Evolutionary conservation across 257 asterid species (phyloP), one percentile per base, ranked within the genome.

Genomic region (Forsythia suspensa): DNA sequence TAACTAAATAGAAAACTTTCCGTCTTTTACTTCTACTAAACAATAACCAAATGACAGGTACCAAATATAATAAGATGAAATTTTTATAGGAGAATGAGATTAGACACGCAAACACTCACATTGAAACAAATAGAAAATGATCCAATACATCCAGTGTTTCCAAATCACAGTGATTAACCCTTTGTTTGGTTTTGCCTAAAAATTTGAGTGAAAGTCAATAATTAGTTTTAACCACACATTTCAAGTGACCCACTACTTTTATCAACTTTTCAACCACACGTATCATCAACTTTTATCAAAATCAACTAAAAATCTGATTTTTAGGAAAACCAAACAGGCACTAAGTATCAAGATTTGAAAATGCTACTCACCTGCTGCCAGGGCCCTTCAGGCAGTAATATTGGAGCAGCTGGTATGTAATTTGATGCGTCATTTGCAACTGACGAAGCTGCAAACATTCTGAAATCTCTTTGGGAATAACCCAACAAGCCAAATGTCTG

Each of bases 381-480:
- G 77, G 95, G 93, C 66, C 99, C 98, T 86, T 94, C 88, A 0
- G 97, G 99, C 81, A 94, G 82, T 59, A 91, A 81, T 44, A 94
- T 92, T 0, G 97, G 99, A 80, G 98, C 99, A 76, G 97, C 97
- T 15, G 99, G 94, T 48, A 94, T 94, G 89, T 88, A 86, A 57
- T 74, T 82, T 5, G 96, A 84, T 73, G 82, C 87, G 71, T 88
- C 92, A 72, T 86, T 85, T 37, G 82, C 74, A 39, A 67, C 84
- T 18, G 90, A 82, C 59, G 84, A 79, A 48, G 83, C 80, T n/a
- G 97, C 88, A 79, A 84, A 75, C 65, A 88, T 82, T 85, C 79
- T 89, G 61, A 83, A 78, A 15, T 76, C 81, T 82, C 83, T 84
- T 80, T 83, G 75, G 48, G 43, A 69, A 44, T 20, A 77, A 71